Percentiles rank a stretch among this genome's conserved stretches.
Conservation (phyloP, 1,284 basidiomycete genomes). For the Ganoderma boninense region DNA sequence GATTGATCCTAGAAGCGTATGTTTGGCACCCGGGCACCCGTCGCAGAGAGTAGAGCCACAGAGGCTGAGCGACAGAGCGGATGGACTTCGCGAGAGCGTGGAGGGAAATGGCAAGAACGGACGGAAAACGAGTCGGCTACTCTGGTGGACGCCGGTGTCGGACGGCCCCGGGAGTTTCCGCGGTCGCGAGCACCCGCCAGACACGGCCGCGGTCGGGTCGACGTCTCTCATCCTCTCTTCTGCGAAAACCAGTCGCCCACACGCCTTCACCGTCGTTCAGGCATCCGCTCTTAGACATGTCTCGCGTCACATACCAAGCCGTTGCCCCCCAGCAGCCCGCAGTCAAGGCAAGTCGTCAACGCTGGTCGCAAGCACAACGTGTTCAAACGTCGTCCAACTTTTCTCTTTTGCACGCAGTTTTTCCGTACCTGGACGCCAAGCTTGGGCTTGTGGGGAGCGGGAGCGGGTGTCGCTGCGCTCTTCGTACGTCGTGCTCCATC, state of each 20-base stretch:
- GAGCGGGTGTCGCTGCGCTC: constrained; percentile 69
- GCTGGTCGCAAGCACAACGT: neutral
- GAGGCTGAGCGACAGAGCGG: neutral
- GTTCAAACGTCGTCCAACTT: constrained; percentile 9
- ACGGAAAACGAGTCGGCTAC: constrained; percentile 27
- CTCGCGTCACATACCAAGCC: constrained; percentile 38
- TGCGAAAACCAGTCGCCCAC: constrained; percentile 23
- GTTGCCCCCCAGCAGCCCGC: constrained; percentile 31
- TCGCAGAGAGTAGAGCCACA: constrained; percentile 1
- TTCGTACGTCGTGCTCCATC: constrained; percentile 56
- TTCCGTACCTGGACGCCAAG: constrained; percentile 63
- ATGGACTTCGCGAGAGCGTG: constrained; percentile 9
- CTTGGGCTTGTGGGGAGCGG: constrained; percentile 73
- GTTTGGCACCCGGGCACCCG: neutral
- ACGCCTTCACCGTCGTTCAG: constrained; percentile 19
- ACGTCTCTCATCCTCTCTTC: constrained; percentile 3
- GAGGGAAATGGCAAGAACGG: constrained; percentile 25
- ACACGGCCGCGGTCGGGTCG: constrained; percentile 9
- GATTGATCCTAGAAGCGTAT: neutral
- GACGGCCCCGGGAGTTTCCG: constrained; percentile 29
- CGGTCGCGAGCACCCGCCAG: constrained; percentile 11
- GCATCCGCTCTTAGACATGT: constrained; percentile 33
- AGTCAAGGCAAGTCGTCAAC: constrained; percentile 32
- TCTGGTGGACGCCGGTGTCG: constrained; percentile 31
- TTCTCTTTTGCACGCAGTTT: constrained; percentile 33